A percentile compares a stretch with the other conserved stretches of the same genome.
Evolutionary conservation across 75 land plant genomes (phyloP).

Genomic region (Pinus albicaulis): DNA sequence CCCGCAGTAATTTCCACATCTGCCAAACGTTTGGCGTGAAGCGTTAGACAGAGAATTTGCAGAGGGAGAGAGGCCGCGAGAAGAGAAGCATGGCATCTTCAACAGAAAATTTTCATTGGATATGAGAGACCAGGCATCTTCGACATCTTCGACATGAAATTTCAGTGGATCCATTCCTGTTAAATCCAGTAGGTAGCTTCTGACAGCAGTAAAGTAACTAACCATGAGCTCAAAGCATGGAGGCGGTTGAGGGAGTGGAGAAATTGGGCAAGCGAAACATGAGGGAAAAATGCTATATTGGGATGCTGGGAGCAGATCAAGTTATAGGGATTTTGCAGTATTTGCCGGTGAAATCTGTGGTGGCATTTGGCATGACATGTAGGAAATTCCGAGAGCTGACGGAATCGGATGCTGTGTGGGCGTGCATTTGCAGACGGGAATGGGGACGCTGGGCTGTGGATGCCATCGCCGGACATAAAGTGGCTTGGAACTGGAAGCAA

Average conservation of each 20-base stretch:
- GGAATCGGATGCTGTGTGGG: constrained; percentile 64
- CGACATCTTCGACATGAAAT: too few relatives aligned
- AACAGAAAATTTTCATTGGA: too few relatives aligned
- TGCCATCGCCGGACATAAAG: constrained; percentile 22
- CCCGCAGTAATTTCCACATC: too few relatives aligned
- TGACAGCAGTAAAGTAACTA: too few relatives aligned
- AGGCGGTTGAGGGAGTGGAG: neutral
- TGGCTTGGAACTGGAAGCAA: constrained; percentile 44
- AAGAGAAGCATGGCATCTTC: too few relatives aligned
- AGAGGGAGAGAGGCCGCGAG: too few relatives aligned
- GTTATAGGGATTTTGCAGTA: constrained; percentile 51
- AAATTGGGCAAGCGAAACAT: neutral
- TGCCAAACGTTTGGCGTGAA: too few relatives aligned
- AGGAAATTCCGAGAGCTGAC: constrained; percentile 50
- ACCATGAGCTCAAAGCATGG: neutral
- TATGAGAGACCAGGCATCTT: too few relatives aligned
- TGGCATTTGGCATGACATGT: constrained; percentile 83
- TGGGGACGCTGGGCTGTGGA: constrained; percentile 60
- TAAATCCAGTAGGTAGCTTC: too few relatives aligned
- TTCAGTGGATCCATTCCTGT: too few relatives aligned
- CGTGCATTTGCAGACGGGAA: constrained; percentile 65
- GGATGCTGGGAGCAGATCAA: constrained; percentile 31
- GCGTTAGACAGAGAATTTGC: too few relatives aligned
- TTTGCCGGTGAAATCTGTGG: constrained; percentile 61
- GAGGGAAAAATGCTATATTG: constrained; percentile 1